Conservation (phyloP, 2,329 filamentous ascomycete genomes). For the Magnaporthales sp. region DNA sequence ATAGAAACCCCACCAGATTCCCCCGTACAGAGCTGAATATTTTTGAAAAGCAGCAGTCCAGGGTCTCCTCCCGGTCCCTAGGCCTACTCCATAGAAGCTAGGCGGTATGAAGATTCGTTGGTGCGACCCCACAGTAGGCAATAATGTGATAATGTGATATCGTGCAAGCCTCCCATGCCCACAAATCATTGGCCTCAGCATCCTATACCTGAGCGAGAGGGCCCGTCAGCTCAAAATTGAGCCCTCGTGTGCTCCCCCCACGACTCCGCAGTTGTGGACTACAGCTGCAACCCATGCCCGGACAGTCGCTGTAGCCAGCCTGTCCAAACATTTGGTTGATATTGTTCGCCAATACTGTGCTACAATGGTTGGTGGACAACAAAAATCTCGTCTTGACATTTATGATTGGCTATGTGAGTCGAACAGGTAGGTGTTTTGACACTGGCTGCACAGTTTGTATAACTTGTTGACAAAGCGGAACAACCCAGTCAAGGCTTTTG, state of each 20-base stretch:
- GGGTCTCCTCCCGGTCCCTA: neutral
- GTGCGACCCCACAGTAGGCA: neutral
- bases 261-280: neutral
- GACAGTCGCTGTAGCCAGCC: neutral
- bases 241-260: neutral
- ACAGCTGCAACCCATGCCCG: neutral
- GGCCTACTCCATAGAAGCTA: too few relatives aligned
- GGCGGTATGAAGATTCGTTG: too few relatives aligned
- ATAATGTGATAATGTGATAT: neutral
- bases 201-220: too few relatives aligned
- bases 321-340: neutral
- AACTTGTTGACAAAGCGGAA: too few relatives aligned
- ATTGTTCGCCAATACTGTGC: neutral
- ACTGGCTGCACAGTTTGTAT: too few relatives aligned
- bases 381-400: too few relatives aligned
- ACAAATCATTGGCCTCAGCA: neutral
- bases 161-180: neutral
- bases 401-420: too few relatives aligned
- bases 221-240: neutral
- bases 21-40: neutral
- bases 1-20: neutral
- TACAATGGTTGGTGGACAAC: too few relatives aligned
- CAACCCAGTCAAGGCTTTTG: too few relatives aligned
- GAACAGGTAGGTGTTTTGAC: too few relatives aligned
- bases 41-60: neutral